phyloP scores from a whole-genome alignment of 1,284 basidiomycete species.

The Moesziomyces parantarcticus region DNA sequence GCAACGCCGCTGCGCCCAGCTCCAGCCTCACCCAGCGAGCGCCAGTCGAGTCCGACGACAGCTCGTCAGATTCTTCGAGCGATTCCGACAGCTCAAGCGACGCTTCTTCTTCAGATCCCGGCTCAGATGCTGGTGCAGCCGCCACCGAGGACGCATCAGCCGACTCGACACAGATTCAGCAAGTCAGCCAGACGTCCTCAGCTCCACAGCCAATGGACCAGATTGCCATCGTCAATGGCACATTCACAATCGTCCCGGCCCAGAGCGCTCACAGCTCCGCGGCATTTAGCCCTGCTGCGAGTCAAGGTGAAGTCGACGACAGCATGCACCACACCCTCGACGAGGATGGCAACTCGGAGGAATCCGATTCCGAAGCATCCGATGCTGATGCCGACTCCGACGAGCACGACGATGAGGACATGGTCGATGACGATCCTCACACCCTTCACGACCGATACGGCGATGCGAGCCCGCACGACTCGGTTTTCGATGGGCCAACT shows the following conservation, averaged over 20 bases:
- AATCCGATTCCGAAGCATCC: background rate
- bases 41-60: constrained; percentile 4
- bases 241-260: constrained; percentile 29
- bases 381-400: constrained; percentile 1
- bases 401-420: constrained; percentile 15
- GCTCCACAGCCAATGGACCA: constrained; percentile 32
- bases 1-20: background rate
- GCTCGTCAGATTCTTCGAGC: constrained; percentile 4
- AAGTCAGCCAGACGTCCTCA: background rate
- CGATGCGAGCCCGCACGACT: constrained; percentile 16
- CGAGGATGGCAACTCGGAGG: background rate
- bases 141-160: background rate
- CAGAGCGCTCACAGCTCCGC: background rate
- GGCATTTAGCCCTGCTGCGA: background rate
- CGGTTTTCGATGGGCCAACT: constrained; percentile 25
- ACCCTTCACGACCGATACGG: constrained; percentile 8
- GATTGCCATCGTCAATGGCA: constrained; percentile 33
- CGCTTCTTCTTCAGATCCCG: constrained; percentile 5
- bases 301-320: background rate
- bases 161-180: background rate
- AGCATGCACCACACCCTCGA: constrained; percentile 7
- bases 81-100: constrained; percentile 8
- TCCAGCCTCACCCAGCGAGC: background rate
- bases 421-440: background rate
- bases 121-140: constrained; percentile 1